Evolutionary conservation across 1,139 yeast species (phyloP), one percentile per base, ranked within the genome.

Genomic region (Suzukiozyma palmioleophila): DNA sequence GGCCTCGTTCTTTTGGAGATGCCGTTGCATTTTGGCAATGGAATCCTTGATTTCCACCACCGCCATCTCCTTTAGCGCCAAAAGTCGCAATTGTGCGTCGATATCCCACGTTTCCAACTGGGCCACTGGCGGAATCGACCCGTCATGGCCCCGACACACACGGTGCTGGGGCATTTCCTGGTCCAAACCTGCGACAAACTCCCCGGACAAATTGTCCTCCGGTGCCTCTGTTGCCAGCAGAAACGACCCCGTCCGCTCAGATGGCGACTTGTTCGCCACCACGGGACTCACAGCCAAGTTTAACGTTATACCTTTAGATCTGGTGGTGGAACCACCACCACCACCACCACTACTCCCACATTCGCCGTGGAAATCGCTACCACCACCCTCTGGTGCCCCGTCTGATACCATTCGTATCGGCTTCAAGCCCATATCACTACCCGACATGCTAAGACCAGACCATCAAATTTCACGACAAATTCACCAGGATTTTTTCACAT

Each of bases 61-160:
- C 15, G 69, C 64, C 83, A 79, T 78, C 51, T 81, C 87, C 49
- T 78, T 80, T 28, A 77, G 57, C 0, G 86, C 86, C 39, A 81
- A 58, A 11, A 73, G 55, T 42, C 84, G 59, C 36, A 81, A 59
- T 42, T 78, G 79, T n/a, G 75, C 79, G 41, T 77, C 79, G 9
- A 79, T 63, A 14, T 66, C 75, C 43, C 69, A 52, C 3, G 47
- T 42, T 9, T 43, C 44, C 16, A 70, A 54, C 36, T 62, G 64
- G 18, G 59, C 64, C 15, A 53, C 45, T 28, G 58, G 60, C 1
- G 75, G 75, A 10, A 69, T 46, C 1, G 64, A 59, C 5, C 62
- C 40, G 36, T 64, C 67, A 35, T 48, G 56, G 22, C 22, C 22
- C 22, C 22, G 7, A 18, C 22, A 18, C 7, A 7, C 7, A 4